Evolutionary conservation across 805 yeast genomes (phyloP).

Genomic region (Zygosaccharomyces gambellarensis): DNA sequence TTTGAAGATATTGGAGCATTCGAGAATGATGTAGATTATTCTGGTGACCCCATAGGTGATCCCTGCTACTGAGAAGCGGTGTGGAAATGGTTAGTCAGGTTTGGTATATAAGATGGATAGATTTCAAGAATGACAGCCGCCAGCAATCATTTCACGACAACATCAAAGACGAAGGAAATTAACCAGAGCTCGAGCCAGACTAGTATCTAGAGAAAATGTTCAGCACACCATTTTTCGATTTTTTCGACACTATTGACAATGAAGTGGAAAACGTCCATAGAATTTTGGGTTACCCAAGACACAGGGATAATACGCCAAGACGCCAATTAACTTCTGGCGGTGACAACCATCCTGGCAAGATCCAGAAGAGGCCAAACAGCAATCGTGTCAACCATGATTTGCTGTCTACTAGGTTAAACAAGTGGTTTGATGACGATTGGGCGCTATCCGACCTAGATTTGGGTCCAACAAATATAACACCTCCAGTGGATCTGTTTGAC

Average conservation of each 20-base stretch:
- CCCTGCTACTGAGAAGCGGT: background rate
- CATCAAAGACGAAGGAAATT: too few relatives aligned
- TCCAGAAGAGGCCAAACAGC: background rate
- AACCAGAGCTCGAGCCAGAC: too few relatives aligned
- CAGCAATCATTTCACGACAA: too few relatives aligned
- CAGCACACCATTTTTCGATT: slow-evolving; percentile 11
- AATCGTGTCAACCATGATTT: background rate
- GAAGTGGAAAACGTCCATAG: slow-evolving; percentile 40
- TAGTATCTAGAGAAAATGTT: background rate
- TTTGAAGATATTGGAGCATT: background rate
- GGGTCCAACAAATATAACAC: slow-evolving; percentile 28
- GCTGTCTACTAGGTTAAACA: slow-evolving; percentile 10
- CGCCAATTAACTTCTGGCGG: slow-evolving; percentile 12
- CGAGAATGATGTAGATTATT: background rate
- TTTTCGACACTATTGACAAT: slow-evolving; percentile 40
- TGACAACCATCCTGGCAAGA: slow-evolving; percentile 3
- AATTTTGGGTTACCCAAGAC: slow-evolving; percentile 31
- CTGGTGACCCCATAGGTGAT: background rate
- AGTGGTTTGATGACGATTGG: slow-evolving; percentile 27
- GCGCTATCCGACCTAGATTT: slow-evolving; percentile 29
- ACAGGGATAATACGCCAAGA: slow-evolving; percentile 20
- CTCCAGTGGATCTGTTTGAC: slow-evolving; percentile 46
- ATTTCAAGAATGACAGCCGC: too few relatives aligned
- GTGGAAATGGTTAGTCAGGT: background rate
- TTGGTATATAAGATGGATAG: background rate